phyloP scores from a whole-genome alignment of 2,329 filamentous ascomycete genomes.

The Paracorniculantispora psalliotae region DNA sequence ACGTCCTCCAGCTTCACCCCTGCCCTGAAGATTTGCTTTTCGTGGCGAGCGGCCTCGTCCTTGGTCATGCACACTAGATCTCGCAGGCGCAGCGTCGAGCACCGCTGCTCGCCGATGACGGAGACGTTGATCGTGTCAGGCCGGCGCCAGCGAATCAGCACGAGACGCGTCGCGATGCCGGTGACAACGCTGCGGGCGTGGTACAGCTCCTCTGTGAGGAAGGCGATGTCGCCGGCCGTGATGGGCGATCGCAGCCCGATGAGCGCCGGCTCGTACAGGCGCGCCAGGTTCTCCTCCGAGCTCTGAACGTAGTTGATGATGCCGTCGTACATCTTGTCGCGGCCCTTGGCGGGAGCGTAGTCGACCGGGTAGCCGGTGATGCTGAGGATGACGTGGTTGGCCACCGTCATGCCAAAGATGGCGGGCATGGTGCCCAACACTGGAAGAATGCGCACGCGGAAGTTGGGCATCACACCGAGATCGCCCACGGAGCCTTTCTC shows the following conservation, averaged over 20 bases:
- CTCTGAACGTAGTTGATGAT: conserved; percentile 72
- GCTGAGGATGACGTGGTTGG: conserved; percentile 86
- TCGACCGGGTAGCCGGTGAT: conserved; percentile 81
- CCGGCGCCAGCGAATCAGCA: conserved; percentile 74
- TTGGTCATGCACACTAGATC: conserved; percentile 90
- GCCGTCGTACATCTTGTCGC: conserved; percentile 89
- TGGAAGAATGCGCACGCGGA: conserved; percentile 88
- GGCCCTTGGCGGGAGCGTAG: conserved; percentile 72
- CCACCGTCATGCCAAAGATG: conserved; percentile 85
- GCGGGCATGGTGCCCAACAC: conserved; percentile 97
- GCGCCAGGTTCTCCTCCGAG: conserved; percentile 70
- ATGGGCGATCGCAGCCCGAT: conserved; percentile 76
- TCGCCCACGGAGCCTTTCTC: conserved; percentile 80
- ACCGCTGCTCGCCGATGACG: conserved; percentile 67
- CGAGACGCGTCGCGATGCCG: conserved; percentile 72
- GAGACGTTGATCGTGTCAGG: conserved; percentile 55
- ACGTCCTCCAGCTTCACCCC: conserved; percentile 63
- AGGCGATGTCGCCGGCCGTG: conserved; percentile 75
- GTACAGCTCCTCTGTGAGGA: conserved; percentile 85
- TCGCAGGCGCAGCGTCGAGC: conserved; percentile 60
- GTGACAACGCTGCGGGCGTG: conserved; percentile 77
- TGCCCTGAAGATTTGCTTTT: conserved; percentile 70
- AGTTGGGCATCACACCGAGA: conserved; percentile 83
- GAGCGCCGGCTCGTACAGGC: conserved; percentile 28
- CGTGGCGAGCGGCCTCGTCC: conserved; percentile 77